Evolutionary conservation across 1,284 basidiomycete genomes (phyloP), one percentile per base, ranked within the genome.

Genomic region (Porogramme epimiltina): DNA sequence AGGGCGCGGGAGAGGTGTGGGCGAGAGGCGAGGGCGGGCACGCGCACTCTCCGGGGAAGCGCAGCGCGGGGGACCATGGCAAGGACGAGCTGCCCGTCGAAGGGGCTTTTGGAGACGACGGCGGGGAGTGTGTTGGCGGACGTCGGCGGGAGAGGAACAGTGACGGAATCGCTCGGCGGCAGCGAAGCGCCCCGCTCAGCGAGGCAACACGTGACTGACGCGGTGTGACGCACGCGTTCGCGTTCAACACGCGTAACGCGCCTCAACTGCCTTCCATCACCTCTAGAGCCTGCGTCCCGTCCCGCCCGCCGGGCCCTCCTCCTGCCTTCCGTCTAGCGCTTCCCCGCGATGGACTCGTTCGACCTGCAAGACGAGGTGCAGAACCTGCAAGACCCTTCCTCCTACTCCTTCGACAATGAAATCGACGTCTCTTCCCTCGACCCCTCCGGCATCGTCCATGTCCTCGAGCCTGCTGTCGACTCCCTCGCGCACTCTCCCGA

Each of bases 321-420:
- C 28, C 13, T 31, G 8, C 28, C 13, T 31, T 31, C 28, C 13
- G 6, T 13, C 28, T 31, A 8, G 28, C 19, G 33, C 16, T 24
- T 19, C 20, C 19, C 47, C 24, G 53, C 51, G 31, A 69, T 70
- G 62, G 62, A 50, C 34, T 44, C 56, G 26, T 92, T 92, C 70
- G 87, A 89, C 62, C 80, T 93, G 10, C 86, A 87, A 68, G 89
- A 91, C 60, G 85, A 91, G 69, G 72, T 89, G 3, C 81, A 87
- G 55, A 73, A 78, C 28, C 73, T 91, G 18, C 77, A 79, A 52
- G 84, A 89, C 57, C 65, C 78, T 0, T 74, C 77, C 2, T 73
- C 73, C 42, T 89, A 90, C 62, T 70, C 75, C 16, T 85, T 92
- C 56, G 71, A 76, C 22, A 70, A 84, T 56, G 89, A 91, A 65